Evolutionary conservation across 352 stramenopile species (phyloP).

Genomic region (Globisporangium perplexum): DNA sequence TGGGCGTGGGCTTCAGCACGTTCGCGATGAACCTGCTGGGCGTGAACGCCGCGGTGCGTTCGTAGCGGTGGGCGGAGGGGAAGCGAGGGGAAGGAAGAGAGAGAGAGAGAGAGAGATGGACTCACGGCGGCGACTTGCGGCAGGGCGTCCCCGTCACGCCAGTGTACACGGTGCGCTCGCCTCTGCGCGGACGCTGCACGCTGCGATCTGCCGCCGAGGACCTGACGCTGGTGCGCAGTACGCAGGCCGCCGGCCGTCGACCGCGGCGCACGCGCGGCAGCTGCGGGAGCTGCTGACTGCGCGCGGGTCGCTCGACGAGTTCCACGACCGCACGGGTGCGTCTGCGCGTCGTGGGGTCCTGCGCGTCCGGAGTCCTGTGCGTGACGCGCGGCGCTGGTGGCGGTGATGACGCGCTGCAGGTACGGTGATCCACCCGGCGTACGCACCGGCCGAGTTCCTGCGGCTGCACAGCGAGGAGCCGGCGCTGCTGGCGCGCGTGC

Average conservation of each 20-base stretch:
- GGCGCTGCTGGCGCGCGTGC: slow-evolving; percentile 34
- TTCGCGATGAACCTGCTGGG: slow-evolving; percentile 95
- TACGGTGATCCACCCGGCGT: slow-evolving; percentile 84
- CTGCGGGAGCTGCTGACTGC: slow-evolving; percentile 33
- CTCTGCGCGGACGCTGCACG: no score
- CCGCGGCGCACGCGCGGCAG: slow-evolving; percentile 40
- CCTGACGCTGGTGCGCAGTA: slow-evolving; percentile 36
- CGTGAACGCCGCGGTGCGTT: slow-evolving; percentile 47
- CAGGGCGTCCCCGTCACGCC: slow-evolving; percentile 61
- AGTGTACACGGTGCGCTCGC: slow-evolving; percentile 59
- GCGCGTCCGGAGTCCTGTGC: no score
- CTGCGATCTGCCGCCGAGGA: neutral
- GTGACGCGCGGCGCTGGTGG: no score
- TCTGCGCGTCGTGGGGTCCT: no score
- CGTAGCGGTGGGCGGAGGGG: neutral
- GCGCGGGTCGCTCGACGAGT: slow-evolving; percentile 39
- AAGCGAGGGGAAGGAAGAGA: no score
- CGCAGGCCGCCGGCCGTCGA: slow-evolving; percentile 41
- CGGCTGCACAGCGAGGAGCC: slow-evolving; percentile 67
- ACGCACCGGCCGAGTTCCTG: slow-evolving; percentile 87
- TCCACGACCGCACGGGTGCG: slow-evolving; percentile 63
- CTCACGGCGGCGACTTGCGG: neutral
- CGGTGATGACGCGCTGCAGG: slow-evolving; percentile 12
- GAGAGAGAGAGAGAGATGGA: no score
- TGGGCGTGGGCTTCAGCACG: slow-evolving; percentile 87